Percentiles rank a stretch among this genome's conserved stretches.
phyloP scores from a whole-genome alignment of 1,139 yeast genomes.

The Diutina rugosa region DNA sequence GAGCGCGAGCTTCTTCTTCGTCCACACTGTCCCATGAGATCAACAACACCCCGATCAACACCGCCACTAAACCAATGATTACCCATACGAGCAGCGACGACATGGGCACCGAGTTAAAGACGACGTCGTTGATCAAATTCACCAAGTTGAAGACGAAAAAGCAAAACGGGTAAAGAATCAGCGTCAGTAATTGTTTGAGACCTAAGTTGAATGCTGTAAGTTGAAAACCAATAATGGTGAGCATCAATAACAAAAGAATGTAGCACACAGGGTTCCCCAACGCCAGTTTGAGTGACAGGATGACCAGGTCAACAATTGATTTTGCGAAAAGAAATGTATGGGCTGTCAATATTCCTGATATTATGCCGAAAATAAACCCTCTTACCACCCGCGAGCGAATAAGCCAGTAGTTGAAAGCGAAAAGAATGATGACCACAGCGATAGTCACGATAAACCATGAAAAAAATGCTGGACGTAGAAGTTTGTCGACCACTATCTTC shows the following conservation, averaged over 20 bases:
- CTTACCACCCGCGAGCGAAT: constrained; percentile 5
- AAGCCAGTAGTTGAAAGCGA: not conserved
- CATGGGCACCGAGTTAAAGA: constrained; percentile 29
- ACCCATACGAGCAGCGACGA: constrained; percentile 29
- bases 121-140: constrained; percentile 62
- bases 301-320: constrained; percentile 59
- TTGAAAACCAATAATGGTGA: constrained; percentile 63
- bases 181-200: constrained; percentile 57
- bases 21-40: constrained; percentile 27
- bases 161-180: constrained; percentile 72
- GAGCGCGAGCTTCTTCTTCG: not conserved
- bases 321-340: constrained; percentile 80
- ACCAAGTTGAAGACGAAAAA: constrained; percentile 72
- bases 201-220: constrained; percentile 67
- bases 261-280: constrained; percentile 18
- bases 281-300: constrained; percentile 22
- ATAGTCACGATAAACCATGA: constrained; percentile 28
- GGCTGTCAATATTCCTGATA: constrained; percentile 74
- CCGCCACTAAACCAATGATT: constrained; percentile 42
- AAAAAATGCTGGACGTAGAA: constrained; percentile 17
- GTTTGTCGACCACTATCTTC: constrained; percentile 13
- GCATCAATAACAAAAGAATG: constrained; percentile 46
- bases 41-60: constrained; percentile 31
- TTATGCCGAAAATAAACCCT: constrained; percentile 55
- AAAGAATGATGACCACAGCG: constrained; percentile 11